phyloP scores from a whole-genome alignment of 2,329 filamentous ascomycete species.

The Verticillium nubilum region DNA sequence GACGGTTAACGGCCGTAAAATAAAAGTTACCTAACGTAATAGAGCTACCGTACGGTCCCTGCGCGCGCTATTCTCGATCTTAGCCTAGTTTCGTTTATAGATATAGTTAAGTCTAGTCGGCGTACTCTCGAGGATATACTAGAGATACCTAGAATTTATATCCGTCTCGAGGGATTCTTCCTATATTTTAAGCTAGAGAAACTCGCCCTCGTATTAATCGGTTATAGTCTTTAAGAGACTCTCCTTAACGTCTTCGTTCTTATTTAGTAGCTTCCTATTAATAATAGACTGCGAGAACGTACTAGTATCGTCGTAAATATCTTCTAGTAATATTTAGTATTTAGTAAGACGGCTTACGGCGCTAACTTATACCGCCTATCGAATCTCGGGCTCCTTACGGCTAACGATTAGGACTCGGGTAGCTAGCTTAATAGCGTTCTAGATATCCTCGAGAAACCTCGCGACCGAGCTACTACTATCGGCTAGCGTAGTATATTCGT shows the following conservation, averaged over 20 bases:
- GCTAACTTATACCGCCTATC: conserved; percentile 7
- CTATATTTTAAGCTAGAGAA: conserved; percentile 26
- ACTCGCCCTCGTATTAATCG: conserved; percentile 23
- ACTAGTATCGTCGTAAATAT: conserved; percentile 18
- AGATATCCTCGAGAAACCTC: too few relatives aligned
- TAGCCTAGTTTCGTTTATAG: conserved; percentile 24
- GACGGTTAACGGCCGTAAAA: conserved; percentile 13
- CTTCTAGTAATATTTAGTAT: conserved; percentile 11
- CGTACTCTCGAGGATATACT: conserved; percentile 18
- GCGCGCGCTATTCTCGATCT: conserved; percentile 11
- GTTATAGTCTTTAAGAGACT: conserved; percentile 18
- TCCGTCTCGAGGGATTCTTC: conserved; percentile 12
- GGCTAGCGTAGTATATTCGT: conserved; percentile 21
- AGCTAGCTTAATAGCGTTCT: too few relatives aligned
- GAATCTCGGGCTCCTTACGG: conserved; percentile 18
- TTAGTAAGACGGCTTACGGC: conserved; percentile 1
- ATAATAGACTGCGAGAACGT: conserved; percentile 19
- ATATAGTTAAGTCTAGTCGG: conserved; percentile 19
- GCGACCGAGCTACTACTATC: not conserved
- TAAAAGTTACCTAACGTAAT: conserved; percentile 23
- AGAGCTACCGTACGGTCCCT: conserved; percentile 19
- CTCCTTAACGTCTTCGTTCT: conserved; percentile 10
- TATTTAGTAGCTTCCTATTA: conserved; percentile 19
- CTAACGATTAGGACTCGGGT: conserved; percentile 18
- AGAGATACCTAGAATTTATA: conserved; percentile 21